A percentile compares a stretch with the other conserved stretches of the same genome.
phyloP scores from a whole-genome alignment of 2,329 filamentous ascomycete species.

The Ophiostoma perfectum region DNA sequence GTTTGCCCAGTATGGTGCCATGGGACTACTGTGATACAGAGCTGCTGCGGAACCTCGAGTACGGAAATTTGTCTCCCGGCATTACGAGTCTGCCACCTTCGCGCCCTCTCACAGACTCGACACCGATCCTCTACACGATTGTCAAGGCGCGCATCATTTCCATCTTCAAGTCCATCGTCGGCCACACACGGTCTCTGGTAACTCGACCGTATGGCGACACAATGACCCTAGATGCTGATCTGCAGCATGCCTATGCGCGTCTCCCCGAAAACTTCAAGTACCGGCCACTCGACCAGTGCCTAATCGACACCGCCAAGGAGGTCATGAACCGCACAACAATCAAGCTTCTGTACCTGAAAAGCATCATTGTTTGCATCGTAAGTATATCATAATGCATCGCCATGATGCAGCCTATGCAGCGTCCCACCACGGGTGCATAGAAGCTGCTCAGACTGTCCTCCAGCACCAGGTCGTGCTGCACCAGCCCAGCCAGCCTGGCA shows the following conservation, averaged over 20 bases:
- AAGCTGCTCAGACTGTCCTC: neutral
- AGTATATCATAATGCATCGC: conserved; percentile 10
- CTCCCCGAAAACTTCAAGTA: neutral
- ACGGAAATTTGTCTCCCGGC: conserved; percentile 36
- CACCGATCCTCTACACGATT: conserved; percentile 24
- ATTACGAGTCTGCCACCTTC: conserved; percentile 32
- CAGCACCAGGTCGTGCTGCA: neutral
- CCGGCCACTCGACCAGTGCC: conserved; percentile 23
- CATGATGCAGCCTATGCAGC: neutral
- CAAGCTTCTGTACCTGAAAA: conserved; percentile 33
- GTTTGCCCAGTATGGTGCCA: conserved; percentile 44
- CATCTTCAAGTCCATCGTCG: conserved; percentile 15
- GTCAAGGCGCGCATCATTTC: conserved; percentile 31
- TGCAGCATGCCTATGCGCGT: conserved; percentile 16
- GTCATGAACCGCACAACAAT: conserved; percentile 32
- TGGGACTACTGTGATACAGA: conserved; percentile 29
- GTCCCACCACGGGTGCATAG: neutral
- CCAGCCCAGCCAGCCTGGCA: neutral
- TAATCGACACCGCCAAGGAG: conserved; percentile 29
- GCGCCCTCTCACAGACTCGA: conserved; percentile 20
- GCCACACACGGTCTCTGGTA: conserved; percentile 13
- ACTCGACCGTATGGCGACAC: conserved; percentile 4
- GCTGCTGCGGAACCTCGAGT: conserved; percentile 37
- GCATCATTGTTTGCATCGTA: conserved; percentile 33
- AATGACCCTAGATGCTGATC: neutral